Evolutionary conservation across 306 rosid genomes (phyloP).

Genomic region (Boehmeria nivea): DNA sequence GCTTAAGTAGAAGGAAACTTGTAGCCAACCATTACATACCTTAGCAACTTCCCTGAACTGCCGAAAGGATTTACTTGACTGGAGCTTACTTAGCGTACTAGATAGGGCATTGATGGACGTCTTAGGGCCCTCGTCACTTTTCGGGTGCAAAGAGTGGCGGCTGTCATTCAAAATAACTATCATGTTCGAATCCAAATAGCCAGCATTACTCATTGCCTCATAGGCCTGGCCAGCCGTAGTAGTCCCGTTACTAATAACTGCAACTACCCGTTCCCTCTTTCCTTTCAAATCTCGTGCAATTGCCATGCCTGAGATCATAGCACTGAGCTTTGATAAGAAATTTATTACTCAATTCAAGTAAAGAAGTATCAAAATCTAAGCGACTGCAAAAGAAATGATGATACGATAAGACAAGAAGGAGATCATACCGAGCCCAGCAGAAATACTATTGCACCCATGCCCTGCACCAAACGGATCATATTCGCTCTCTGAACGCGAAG

Average conservation of each 20-base stretch:
- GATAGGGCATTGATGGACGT: conserved; percentile 73
- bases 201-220: conserved; percentile 91
- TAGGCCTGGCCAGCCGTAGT: conserved; percentile 87
- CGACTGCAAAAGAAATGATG: not conserved
- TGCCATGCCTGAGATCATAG: conserved; percentile 73
- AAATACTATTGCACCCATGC: conserved; percentile 94
- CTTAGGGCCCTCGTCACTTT: conserved; percentile 60
- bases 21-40: conserved; percentile 34
- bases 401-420: not conserved
- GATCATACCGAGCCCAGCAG: conserved; percentile 88
- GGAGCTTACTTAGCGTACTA: conserved; percentile 82
- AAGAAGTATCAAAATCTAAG: not conserved
- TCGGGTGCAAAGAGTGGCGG: conserved; percentile 73
- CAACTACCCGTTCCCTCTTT: conserved; percentile 64
- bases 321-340: conserved; percentile 1
- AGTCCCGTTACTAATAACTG: conserved; percentile 78
- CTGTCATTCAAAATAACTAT: conserved; percentile 86
- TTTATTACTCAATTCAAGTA: conserved; percentile 3
- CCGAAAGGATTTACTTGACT: conserved; percentile 86
- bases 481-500: conserved; percentile 73
- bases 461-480: conserved; percentile 90
- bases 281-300: conserved; percentile 88
- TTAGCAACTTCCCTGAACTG: conserved; percentile 87
- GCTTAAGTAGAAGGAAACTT: not conserved
- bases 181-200: conserved; percentile 84